Percentiles rank a stretch among this genome's conserved stretches.
Conservation (phyloP, 768 basidiomycete species). For the Kwoniella sp. region DNA sequence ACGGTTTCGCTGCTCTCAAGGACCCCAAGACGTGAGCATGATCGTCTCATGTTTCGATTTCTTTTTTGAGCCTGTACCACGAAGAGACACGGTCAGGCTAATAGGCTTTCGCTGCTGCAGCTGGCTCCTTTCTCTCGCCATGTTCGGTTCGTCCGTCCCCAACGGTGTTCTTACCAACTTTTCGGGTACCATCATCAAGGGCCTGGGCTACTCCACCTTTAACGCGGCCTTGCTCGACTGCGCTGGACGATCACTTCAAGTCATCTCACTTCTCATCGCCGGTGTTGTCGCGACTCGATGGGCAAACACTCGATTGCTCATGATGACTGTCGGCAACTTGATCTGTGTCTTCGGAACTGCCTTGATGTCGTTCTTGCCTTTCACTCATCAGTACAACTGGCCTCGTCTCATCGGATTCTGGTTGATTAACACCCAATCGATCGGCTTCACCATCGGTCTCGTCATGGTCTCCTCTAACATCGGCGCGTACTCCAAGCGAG, state of each 20-base stretch:
- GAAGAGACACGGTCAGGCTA: not conserved
- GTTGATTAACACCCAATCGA: constrained; percentile 47
- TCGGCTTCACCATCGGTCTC: constrained; percentile 56
- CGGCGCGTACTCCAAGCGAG: constrained; percentile 50
- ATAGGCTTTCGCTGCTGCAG: not conserved
- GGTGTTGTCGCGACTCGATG: constrained; percentile 53
- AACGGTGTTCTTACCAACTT: constrained; percentile 57
- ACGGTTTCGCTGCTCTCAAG: constrained; percentile 45
- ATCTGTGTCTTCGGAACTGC: constrained; percentile 52
- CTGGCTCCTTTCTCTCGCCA: constrained; percentile 53
- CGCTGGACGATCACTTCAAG: constrained; percentile 55
- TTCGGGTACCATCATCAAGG: constrained; percentile 55
- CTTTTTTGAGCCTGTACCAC: too few relatives aligned
- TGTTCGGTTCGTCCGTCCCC: constrained; percentile 53
- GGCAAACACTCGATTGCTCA: constrained; percentile 50
- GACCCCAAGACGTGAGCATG: constrained; percentile 46
- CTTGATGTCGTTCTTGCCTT: constrained; percentile 55
- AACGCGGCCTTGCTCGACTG: constrained; percentile 55
- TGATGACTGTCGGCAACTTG: constrained; percentile 53
- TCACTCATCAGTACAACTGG: constrained; percentile 45
- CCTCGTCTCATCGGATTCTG: constrained; percentile 54
- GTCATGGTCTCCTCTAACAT: constrained; percentile 56
- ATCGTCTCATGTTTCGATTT: not conserved
- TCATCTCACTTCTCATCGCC: constrained; percentile 56
- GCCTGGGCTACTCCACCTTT: constrained; percentile 52